Base-by-base conservation (phyloP, 768 basidiomycete species). In the Mycena rosella region DNA sequence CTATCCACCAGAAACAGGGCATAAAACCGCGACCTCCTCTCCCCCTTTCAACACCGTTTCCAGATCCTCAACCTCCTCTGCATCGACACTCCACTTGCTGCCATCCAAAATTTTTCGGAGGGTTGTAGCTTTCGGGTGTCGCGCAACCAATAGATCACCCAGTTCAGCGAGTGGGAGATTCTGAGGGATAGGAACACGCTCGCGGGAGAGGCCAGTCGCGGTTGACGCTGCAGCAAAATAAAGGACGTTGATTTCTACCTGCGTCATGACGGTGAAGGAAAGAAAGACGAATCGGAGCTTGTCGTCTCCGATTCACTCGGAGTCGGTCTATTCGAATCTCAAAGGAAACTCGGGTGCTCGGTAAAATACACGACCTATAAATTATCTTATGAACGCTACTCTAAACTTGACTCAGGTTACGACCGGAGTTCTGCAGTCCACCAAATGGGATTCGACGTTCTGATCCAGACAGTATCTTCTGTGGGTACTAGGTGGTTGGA, bases 401-500 rank as follows among this genome's bases (percentile, higher is more conserved):
- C 32, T 34, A 34, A 34, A 34, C 6, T 11, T 5, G 32, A 34
- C 32, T 11, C 38, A 40, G 5, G 10, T n/a, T 54, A 68, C 40
- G 69, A 45, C 38, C 58, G 63, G 68, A 72, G 53, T 70, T 73
- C 95, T 55, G 86, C 90, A 26, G 91, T 92, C 97, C 96, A 99
- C 87, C 94, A 91, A 47, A 99, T 92, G 0, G 96, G 93, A 55
- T 85, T 87, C 26, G 91, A 87, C 0, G 96, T 98, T 75, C 86
- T 87, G 57, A 98, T 82, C 75, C 85, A 88, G 7, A 98, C 92
- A 1, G 84, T 75, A 22, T 84, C 80, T 67, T 92, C 85, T 2
- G 85, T 84, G 0, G 90, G 89, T 0, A 95, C 76, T 9, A 99
- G 84, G 71, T 98, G 96, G 74, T 99, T 99, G 0, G 96, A 98